Evolutionary conservation across 805 yeast genomes (phyloP).

Genomic region (Torulaspora indica): DNA sequence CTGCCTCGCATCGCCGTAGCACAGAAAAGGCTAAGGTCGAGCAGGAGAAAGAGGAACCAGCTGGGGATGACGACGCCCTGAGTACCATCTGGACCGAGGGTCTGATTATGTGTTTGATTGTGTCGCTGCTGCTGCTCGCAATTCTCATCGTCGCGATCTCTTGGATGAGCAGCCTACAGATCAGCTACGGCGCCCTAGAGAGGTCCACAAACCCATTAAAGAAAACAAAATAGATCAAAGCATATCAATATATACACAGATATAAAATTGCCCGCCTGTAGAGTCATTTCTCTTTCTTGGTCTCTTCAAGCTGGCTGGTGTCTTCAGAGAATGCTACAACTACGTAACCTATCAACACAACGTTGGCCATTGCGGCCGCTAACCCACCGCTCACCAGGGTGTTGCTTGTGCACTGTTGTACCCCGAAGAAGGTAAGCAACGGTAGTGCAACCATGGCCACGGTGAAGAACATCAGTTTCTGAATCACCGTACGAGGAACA

Average conservation of each 20-base stretch:
- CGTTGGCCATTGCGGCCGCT: conserved; percentile 73
- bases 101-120: conserved; percentile 67
- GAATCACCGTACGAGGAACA: conserved; percentile 49
- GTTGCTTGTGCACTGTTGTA: conserved; percentile 43
- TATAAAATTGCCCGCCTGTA: background rate
- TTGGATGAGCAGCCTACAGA: conserved; percentile 68
- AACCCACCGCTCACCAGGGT: conserved; percentile 70
- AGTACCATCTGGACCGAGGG: conserved; percentile 47
- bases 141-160: conserved; percentile 58
- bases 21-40: conserved; percentile 7
- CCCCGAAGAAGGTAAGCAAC: conserved; percentile 53
- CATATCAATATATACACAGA: conserved; percentile 1
- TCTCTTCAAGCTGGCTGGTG: conserved; percentile 35
- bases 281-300: conserved; percentile 37
- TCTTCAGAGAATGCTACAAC: conserved; percentile 72
- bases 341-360: conserved; percentile 68
- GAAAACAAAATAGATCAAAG: conserved; percentile 24
- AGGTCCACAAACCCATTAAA: conserved; percentile 40
- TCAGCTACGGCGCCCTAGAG: conserved; percentile 79
- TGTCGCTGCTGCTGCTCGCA: conserved; percentile 53
- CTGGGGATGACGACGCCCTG: conserved; percentile 20
- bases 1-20: background rate
- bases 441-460: conserved; percentile 72
- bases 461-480: conserved; percentile 68
- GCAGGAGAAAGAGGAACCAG: conserved; percentile 4